Conservation (phyloP, 1,284 basidiomycete genomes). For the Leccinum laetum region DNA sequence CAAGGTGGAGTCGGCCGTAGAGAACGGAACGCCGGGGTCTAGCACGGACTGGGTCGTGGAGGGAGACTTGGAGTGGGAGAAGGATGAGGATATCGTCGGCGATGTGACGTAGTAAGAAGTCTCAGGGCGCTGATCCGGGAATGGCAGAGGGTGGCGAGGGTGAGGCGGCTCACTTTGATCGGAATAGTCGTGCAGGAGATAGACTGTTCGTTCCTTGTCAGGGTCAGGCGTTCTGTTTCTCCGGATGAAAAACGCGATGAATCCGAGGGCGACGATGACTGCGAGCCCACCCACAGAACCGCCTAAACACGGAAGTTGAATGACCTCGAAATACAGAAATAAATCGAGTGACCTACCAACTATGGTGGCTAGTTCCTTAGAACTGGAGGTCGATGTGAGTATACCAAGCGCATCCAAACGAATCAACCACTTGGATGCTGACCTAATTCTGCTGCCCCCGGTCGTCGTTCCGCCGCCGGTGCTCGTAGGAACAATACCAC, state of each 20-base stretch:
- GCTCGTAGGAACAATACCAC: constrained; percentile 41
- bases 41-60: constrained; percentile 17
- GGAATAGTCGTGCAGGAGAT: constrained; percentile 63
- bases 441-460: no score
- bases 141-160: constrained; percentile 60
- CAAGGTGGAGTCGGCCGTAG: constrained; percentile 20
- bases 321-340: no score
- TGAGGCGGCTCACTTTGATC: constrained; percentile 38
- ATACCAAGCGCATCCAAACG: no score
- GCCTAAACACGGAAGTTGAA: no score
- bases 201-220: constrained; percentile 55
- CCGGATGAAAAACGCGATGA: no score
- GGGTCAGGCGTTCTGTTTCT: no score
- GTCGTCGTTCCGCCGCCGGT: constrained; percentile 23
- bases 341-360: no score
- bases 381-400: no score
- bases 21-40: constrained; percentile 22
- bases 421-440: no score
- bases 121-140: constrained; percentile 58
- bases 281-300: no score
- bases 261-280: no score
- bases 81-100: constrained; percentile 43
- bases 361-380: no score
- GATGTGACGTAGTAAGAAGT: constrained; percentile 67
- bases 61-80: not conserved